Conservation (phyloP, 805 yeast genomes). For the Jamesozyma spencerorum region DNA sequence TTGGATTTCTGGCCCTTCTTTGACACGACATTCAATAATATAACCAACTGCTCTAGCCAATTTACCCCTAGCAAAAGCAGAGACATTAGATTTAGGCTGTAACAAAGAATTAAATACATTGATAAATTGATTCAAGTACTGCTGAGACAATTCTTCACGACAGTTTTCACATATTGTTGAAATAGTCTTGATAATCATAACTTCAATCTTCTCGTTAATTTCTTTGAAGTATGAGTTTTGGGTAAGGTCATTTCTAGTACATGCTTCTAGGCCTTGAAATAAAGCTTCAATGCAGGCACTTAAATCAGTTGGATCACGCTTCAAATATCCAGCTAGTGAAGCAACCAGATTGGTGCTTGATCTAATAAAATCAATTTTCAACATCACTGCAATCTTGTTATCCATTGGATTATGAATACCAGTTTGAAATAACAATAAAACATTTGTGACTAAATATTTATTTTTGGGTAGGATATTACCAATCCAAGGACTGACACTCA, state of each 20-base stretch:
- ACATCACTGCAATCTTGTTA: constrained; percentile 10
- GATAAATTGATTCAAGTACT: constrained; percentile 20
- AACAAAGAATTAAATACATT: constrained; percentile 29
- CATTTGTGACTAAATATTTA: constrained; percentile 16
- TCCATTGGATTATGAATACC: constrained; percentile 15
- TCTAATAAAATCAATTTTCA: constrained; percentile 24
- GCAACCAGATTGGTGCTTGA: constrained; percentile 23
- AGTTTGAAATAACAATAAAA: constrained; percentile 19
- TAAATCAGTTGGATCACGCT: constrained; percentile 15
- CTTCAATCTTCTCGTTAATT: constrained; percentile 22
- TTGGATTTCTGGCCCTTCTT: constrained; percentile 37
- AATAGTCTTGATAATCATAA: constrained; percentile 22
- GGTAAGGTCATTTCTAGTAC: constrained; percentile 8
- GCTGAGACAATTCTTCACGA: constrained; percentile 18
- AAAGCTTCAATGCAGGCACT: constrained; percentile 20
- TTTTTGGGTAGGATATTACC: constrained; percentile 20
- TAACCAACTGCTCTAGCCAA: constrained; percentile 55
- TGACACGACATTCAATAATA: constrained; percentile 43
- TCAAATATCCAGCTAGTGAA: constrained; percentile 25
- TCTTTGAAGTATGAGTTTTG: constrained; percentile 3
- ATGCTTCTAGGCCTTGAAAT: constrained; percentile 24
- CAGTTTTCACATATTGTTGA: constrained; percentile 25
- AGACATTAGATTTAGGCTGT: constrained; percentile 20
- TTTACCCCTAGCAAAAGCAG: constrained; percentile 36
- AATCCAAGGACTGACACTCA: constrained; percentile 26